These are phyloP conservation scores for Keqinozyma sinolaborantium DNA, from an alignment of 1,139 yeast species.

Conservation along the genomic window DNA sequence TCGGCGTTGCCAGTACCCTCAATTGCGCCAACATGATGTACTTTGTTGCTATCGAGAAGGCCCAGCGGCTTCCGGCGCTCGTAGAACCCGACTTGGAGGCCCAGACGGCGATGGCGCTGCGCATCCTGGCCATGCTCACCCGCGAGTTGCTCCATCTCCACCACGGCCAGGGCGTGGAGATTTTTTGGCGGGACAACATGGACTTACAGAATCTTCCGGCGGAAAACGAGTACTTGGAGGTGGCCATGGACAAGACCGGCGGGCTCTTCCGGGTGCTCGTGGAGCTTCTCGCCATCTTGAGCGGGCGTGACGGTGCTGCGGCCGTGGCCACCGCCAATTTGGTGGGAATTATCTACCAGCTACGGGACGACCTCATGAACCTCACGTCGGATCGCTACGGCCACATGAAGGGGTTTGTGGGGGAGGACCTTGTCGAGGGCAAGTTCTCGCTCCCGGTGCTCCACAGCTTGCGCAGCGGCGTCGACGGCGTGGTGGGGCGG, in stretches of 20 bases:
- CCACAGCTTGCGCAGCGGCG: slow-evolving; percentile 41
- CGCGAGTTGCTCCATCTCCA: slow-evolving; percentile 80
- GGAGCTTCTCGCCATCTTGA: slow-evolving; percentile 49
- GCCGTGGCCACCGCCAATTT: slow-evolving; percentile 66
- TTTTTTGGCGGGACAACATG: slow-evolving; percentile 73
- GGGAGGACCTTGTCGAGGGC: slow-evolving; percentile 89
- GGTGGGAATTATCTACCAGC: slow-evolving; percentile 80
- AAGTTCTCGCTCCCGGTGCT: slow-evolving; percentile 82
- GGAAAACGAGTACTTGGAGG: slow-evolving; percentile 64
- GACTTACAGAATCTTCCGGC: slow-evolving; percentile 38
- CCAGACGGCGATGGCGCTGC: slow-evolving; percentile 7
- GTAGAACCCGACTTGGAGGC: slow-evolving; percentile 8
- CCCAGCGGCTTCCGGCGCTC: slow-evolving; percentile 22
- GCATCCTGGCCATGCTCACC: slow-evolving; percentile 36
- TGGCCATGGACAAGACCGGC: slow-evolving; percentile 90
- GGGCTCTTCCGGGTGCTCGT: slow-evolving; percentile 78
- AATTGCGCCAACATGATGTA: slow-evolving; percentile 83
- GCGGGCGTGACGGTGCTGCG: slow-evolving; percentile 9
- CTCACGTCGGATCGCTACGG: slow-evolving; percentile 50
- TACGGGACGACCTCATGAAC: slow-evolving; percentile 78
- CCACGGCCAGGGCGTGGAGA: slow-evolving; percentile 84
- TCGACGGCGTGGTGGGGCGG: background rate
- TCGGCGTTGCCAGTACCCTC: slow-evolving; percentile 74
- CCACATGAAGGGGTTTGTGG: slow-evolving; percentile 66
- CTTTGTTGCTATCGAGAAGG: slow-evolving; percentile 60